These are phyloP conservation scores for Termitomyces sp. DNA, from an alignment of 768 basidiomycete species.

Conservation along the genomic window DNA sequence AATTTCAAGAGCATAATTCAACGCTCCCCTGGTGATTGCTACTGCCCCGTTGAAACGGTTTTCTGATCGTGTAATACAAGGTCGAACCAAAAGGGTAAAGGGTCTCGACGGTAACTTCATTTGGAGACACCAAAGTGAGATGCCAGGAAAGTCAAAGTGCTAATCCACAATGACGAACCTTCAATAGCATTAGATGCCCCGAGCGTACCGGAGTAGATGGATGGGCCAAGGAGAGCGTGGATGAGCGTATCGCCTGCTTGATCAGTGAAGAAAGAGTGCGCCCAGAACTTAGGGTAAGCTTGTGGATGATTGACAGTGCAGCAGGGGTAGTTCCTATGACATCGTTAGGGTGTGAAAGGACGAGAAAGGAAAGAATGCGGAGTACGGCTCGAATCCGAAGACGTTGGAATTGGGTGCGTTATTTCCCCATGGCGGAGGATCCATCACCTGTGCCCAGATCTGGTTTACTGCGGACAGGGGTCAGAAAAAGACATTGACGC, in stretches of 20 bases:
- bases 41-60: conserved; percentile 26
- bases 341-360: background rate
- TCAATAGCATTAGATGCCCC: conserved; percentile 25
- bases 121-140: background rate
- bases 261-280: conserved; percentile 30
- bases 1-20: conserved; percentile 33
- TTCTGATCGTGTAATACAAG: conserved; percentile 20
- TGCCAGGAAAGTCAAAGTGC: background rate
- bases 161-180: conserved; percentile 16
- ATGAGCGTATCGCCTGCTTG: conserved; percentile 23
- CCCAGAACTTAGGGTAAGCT: conserved; percentile 38
- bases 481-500: background rate
- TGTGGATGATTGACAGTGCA: conserved; percentile 39
- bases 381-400: conserved; percentile 37
- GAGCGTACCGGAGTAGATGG: conserved; percentile 27
- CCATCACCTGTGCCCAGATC: conserved; percentile 34
- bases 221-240: conserved; percentile 33
- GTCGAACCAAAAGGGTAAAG: conserved; percentile 35
- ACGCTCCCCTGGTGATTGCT: conserved; percentile 20
- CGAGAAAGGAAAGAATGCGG: background rate
- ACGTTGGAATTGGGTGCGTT: conserved; percentile 35
- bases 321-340: conserved; percentile 33
- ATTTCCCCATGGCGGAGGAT: conserved; percentile 31
- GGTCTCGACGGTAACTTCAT: conserved; percentile 28
- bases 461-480: conserved; percentile 26